phyloP scores from a whole-genome alignment of 441 rosid genomes.

The Manihot esculenta region DNA sequence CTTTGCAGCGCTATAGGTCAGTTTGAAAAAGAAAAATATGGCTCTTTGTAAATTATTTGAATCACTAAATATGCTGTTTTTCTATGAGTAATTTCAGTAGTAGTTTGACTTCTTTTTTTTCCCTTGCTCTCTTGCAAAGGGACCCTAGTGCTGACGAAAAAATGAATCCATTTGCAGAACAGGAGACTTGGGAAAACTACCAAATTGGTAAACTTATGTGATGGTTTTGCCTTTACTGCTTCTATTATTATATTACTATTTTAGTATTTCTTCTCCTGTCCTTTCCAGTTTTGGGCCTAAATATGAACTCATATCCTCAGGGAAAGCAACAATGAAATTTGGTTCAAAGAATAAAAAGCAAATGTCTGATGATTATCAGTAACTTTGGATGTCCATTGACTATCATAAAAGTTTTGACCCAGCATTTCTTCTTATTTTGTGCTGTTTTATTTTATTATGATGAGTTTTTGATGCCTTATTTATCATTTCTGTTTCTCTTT shows the following conservation, averaged over 20 bases:
- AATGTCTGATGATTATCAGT: constrained; percentile 75
- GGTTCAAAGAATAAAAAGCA: constrained; percentile 84
- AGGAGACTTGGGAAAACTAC: constrained; percentile 99
- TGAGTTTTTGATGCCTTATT: background rate
- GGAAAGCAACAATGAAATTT: constrained; percentile 74
- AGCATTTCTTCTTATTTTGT: background rate
- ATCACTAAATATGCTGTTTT: background rate
- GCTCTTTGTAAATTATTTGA: constrained; percentile 13
- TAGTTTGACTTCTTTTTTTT: no score
- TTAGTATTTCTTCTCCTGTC: no score
- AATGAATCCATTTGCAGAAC: constrained; percentile 98
- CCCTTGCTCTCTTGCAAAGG: constrained; percentile 34
- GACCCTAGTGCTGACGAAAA: constrained; percentile 67
- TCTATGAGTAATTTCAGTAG: background rate
- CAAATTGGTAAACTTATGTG: constrained; percentile 96
- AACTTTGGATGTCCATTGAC: constrained; percentile 28
- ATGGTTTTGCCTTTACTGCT: no score
- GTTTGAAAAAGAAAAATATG: constrained; percentile 27
- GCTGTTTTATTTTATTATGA: background rate
- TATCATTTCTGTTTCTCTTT: background rate
- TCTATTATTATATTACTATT: no score
- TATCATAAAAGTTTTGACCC: background rate
- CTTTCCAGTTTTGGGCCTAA: constrained; percentile 6
- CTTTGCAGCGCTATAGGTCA: constrained; percentile 82
- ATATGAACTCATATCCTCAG: constrained; percentile 40